Evolutionary conservation across 2,329 filamentous ascomycete species (phyloP), one percentile per base, ranked within the genome.

Genomic region (Aspergillus sp.): DNA sequence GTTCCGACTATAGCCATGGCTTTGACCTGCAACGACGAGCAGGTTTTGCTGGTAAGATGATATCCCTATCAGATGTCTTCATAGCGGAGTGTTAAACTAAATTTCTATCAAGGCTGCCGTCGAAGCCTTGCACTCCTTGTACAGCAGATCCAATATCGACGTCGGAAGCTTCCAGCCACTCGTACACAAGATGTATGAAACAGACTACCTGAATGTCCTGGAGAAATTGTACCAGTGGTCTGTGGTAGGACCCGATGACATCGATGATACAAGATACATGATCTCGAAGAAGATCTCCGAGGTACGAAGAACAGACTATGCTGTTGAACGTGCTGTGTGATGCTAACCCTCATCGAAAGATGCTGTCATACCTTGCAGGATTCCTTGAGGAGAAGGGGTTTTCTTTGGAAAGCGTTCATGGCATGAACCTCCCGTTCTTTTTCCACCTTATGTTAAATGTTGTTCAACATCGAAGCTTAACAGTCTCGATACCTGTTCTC

Each of bases 201-300:
- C 82, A n/a, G 82, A 87, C 58, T 90, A 88, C 62, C 84, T 96
- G 47, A 82, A 84, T 42, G 82, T 96, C 7, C 86, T 93, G 66
- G 85, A 84, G 62, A 85, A 87, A 60, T 82, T 96, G 12, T 92
- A 91, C 68, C 86, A 89, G 62, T 95, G 91, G 90, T 91, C 91
- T 4, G 77, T 87, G 11, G 88, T 94, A 49, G 89, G 92, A 64
- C 85, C 91, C 3, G 85, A 91, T 60, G 89, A 96, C 67, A 87
- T 96, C 59, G 91, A 97, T 65, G 92, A 96, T 69, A 89, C 92
- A 70, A 96, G 92, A 72, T 98, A 99, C 73, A 87, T 91, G 57
- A 87, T 97, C 66, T 87, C 91, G 46, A 98, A 98, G 79, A 97
- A 96, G 76, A 86, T 98, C 51, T 92, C 93, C 1, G 95, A 99